Evolutionary conservation across 192 early-diverging fungal species (phyloP), one percentile per base, ranked within the genome.

Genomic region (Geranomyces michiganensis): DNA sequence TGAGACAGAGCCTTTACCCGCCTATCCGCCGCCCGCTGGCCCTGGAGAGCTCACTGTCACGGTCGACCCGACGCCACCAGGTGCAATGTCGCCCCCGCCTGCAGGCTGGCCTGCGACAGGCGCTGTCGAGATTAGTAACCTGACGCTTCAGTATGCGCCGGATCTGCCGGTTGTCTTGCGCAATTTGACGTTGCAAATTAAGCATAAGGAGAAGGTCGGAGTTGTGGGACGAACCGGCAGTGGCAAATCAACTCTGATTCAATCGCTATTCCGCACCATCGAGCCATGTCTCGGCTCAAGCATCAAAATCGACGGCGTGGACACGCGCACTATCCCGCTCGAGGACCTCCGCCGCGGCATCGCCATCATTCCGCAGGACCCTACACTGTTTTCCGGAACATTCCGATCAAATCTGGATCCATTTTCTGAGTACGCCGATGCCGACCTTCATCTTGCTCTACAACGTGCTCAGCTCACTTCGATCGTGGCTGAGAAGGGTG

Each of bases 301-400:
- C 47, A 73, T 95, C 56, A 30, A 70, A 2, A 85, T 95, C 44
- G 93, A 93, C 73, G 90, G 89, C 12, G 69, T 91, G 45, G 84
- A 91, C 27, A 87, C 87, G 6, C 58, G 76, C 0, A 72, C 79
- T 14, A 74, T 81, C 19, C 73, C 76, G 3, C 61, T 81, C 19
- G 56, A 53, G n/a, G 67, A 73, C 43, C 67, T 83, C 19, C 58
- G 81, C 15, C 49, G 56, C 36, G 19, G 46, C 33, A 53, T 83
- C 24, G 59, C 82, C 26, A 82, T 87, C 64, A 84, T 87, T 56
- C 85, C 85, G 17, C 32, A 41, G 74, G 85, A 87, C 60, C 85
- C 85, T 8, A 64, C 80, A 4, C 70, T 87, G 22, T 87, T 87
- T 43, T 82, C 72, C 49, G 82, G 81, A 27, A 72, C 78, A 0